Conservation (phyloP, 2,329 filamentous ascomycete genomes). For the Ramichloridium luteum region DNA sequence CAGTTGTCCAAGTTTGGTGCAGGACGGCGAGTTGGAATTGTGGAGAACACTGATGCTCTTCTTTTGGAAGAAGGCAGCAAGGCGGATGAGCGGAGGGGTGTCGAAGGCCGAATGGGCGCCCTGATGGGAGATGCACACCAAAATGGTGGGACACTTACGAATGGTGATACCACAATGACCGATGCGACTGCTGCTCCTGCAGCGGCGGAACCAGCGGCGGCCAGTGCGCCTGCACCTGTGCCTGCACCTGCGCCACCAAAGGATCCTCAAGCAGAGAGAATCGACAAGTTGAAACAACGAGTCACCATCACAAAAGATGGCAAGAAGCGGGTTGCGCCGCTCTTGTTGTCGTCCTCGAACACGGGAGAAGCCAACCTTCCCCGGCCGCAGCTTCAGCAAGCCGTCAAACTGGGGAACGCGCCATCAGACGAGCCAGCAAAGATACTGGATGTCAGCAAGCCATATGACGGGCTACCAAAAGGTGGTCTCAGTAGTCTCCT, state of each 20-base stretch:
- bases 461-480: constrained; percentile 82
- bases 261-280: constrained; percentile 46
- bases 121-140: constrained; percentile 78
- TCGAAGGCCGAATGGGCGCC: constrained; percentile 94
- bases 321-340: constrained; percentile 85
- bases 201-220: constrained; percentile 16
- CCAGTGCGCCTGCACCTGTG: constrained; percentile 34
- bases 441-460: constrained; percentile 80
- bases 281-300: constrained; percentile 69
- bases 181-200: constrained; percentile 23
- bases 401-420: constrained; percentile 46
- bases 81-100: constrained; percentile 75
- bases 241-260: constrained; percentile 21
- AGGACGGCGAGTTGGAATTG: constrained; percentile 76
- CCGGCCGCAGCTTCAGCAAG: constrained; percentile 74
- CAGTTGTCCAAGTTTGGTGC: constrained; percentile 86
- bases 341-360: constrained; percentile 75
- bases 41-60: constrained; percentile 83
- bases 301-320: constrained; percentile 97
- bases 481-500: constrained; percentile 78
- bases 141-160: constrained; percentile 34
- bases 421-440: constrained; percentile 36
- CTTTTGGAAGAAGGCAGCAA: constrained; percentile 78
- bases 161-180: constrained; percentile 31
- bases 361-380: constrained; percentile 79